Evolutionary conservation across 345 rosid species (phyloP).

Genomic region (Euphorbia lathyris): DNA sequence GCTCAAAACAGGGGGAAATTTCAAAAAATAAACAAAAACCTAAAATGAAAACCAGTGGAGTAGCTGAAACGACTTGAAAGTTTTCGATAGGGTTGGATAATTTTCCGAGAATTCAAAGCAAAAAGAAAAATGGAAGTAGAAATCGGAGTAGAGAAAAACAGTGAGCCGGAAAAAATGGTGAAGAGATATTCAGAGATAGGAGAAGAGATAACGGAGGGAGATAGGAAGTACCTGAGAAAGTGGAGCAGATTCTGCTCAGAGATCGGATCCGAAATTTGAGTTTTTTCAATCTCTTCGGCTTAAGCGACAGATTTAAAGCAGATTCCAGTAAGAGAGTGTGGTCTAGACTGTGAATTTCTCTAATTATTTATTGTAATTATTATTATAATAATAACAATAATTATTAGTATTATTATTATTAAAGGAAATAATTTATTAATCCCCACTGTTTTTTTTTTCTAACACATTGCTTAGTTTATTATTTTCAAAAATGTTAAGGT

Average conservation of each 20-base stretch:
- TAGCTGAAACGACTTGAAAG: neutral
- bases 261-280: neutral
- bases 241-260: neutral
- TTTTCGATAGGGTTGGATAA: neutral
- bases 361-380: too few relatives aligned
- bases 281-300: neutral
- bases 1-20: neutral
- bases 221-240: neutral
- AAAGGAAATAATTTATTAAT: too few relatives aligned
- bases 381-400: too few relatives aligned
- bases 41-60: neutral
- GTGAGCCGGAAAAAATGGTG: neutral
- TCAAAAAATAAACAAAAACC: neutral
- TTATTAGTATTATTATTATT: too few relatives aligned
- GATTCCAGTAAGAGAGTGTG: too few relatives aligned
- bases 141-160: neutral
- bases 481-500: too few relatives aligned
- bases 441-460: too few relatives aligned
- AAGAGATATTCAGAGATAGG: neutral
- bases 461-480: too few relatives aligned
- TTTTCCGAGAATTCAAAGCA: neutral
- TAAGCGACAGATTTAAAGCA: neutral
- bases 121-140: neutral
- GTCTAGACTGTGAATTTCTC: too few relatives aligned
- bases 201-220: neutral